Conservation (phyloP, 768 basidiomycete species). For the Fistulinella prunicolor region DNA sequence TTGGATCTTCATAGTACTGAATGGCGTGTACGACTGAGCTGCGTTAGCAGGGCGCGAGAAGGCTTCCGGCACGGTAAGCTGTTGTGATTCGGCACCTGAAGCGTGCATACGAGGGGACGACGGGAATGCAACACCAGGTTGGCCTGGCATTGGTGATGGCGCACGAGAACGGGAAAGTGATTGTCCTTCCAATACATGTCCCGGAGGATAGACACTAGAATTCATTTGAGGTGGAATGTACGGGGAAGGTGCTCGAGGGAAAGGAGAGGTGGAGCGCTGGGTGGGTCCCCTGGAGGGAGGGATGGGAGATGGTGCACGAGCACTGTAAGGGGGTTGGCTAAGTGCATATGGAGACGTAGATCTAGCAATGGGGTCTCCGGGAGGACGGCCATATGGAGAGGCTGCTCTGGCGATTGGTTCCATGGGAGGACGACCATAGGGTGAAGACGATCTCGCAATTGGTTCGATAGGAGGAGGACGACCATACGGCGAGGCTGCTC, state of each 20-base stretch:
- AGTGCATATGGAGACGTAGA: slow-evolving; percentile 31
- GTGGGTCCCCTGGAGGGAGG: slow-evolving; percentile 21
- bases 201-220: slow-evolving; percentile 48
- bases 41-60: slow-evolving; percentile 73
- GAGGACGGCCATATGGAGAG: slow-evolving; percentile 35
- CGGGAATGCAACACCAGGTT: slow-evolving; percentile 27
- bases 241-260: slow-evolving; percentile 30
- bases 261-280: slow-evolving; percentile 31
- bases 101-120: slow-evolving; percentile 29
- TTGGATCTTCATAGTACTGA: slow-evolving; percentile 67
- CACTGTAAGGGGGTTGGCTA: slow-evolving; percentile 23
- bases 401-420: slow-evolving; percentile 40
- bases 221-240: slow-evolving; percentile 22
- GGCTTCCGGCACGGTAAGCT: slow-evolving; percentile 63
- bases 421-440: slow-evolving; percentile 30
- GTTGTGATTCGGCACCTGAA: slow-evolving; percentile 29
- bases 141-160: slow-evolving; percentile 52
- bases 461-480: slow-evolving; percentile 30
- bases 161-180: slow-evolving; percentile 45
- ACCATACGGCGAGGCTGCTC: slow-evolving; percentile 30
- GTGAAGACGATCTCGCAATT: slow-evolving; percentile 25
- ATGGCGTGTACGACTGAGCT: slow-evolving; percentile 63
- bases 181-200: slow-evolving; percentile 56
- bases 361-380: slow-evolving; percentile 42
- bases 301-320: slow-evolving; percentile 30